phyloP scores from a whole-genome alignment of 805 yeast genomes.

The Candida insectalens region DNA sequence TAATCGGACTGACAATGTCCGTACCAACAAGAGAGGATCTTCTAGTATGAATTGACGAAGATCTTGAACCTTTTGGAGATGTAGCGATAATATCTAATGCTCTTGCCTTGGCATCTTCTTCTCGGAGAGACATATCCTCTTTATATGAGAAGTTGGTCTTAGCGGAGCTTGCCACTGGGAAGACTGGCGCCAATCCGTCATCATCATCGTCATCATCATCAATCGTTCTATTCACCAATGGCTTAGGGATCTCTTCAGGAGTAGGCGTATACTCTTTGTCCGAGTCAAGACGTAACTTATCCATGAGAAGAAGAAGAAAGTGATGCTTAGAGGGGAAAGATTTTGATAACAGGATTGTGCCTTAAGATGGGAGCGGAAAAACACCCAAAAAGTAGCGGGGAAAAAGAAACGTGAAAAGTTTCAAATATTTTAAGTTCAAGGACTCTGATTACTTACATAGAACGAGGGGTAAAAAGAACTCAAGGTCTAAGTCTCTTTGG shows the following conservation, averaged over 20 bases:
- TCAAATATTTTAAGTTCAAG: too few species aligned
- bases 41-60: conserved; percentile 18
- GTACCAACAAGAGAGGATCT: conserved; percentile 26
- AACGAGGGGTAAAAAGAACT: too few species aligned
- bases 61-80: conserved; percentile 19
- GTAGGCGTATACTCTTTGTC: neutral
- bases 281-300: too few species aligned
- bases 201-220: conserved; percentile 8
- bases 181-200: conserved; percentile 2
- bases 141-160: conserved; percentile 52
- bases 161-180: conserved; percentile 6
- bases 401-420: too few species aligned
- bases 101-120: conserved; percentile 55
- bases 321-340: neutral
- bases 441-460: too few species aligned
- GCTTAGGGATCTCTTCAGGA: neutral
- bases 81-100: conserved; percentile 45
- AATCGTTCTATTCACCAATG: too few species aligned
- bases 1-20: neutral
- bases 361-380: too few species aligned
- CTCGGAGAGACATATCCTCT: conserved; percentile 55
- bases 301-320: neutral
- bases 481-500: conserved; percentile 89
- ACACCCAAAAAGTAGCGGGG: too few species aligned
- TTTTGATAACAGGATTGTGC: neutral